Evolutionary conservation across 352 stramenopile genomes (phyloP).

Genomic region (Plasmopara viticola): DNA sequence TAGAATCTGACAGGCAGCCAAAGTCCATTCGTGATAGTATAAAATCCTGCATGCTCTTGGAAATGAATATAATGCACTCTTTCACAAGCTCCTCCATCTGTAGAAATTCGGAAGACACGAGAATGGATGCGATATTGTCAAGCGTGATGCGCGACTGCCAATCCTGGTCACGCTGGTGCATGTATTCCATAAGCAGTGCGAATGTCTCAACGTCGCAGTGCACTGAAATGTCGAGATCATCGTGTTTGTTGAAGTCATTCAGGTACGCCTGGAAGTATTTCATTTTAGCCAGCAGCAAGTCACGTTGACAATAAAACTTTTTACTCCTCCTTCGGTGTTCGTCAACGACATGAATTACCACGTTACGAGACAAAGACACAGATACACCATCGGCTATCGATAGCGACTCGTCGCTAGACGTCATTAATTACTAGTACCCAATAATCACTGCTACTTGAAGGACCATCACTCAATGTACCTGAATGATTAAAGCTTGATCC

Average conservation of each 20-base stretch:
- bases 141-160: slow-evolving; percentile 48
- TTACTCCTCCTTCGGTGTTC: slow-evolving; percentile 79
- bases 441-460: slow-evolving; percentile 13
- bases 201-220: slow-evolving; percentile 91
- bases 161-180: slow-evolving; percentile 51
- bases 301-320: slow-evolving; percentile 80
- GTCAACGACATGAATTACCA: slow-evolving; percentile 89
- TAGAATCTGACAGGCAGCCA: slow-evolving; percentile 70
- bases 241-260: slow-evolving; percentile 64
- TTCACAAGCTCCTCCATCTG: slow-evolving; percentile 87
- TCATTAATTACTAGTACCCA: slow-evolving; percentile 1
- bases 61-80: slow-evolving; percentile 79
- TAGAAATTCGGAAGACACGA: slow-evolving; percentile 89
- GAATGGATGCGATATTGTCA: slow-evolving; percentile 79
- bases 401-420: slow-evolving; percentile 4
- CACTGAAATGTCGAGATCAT: slow-evolving; percentile 91
- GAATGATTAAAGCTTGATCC: not conserved
- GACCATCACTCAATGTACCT: slow-evolving; percentile 1
- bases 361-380: slow-evolving; percentile 21
- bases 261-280: slow-evolving; percentile 88
- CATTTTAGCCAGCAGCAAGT: slow-evolving; percentile 84
- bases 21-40: slow-evolving; percentile 83
- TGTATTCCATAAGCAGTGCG: slow-evolving; percentile 87
- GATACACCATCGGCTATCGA: not conserved
- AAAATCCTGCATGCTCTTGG: slow-evolving; percentile 66